Base-by-base conservation (phyloP, 1,284 basidiomycete genomes). In the Melanopsichium pennsylvanicum region DNA sequence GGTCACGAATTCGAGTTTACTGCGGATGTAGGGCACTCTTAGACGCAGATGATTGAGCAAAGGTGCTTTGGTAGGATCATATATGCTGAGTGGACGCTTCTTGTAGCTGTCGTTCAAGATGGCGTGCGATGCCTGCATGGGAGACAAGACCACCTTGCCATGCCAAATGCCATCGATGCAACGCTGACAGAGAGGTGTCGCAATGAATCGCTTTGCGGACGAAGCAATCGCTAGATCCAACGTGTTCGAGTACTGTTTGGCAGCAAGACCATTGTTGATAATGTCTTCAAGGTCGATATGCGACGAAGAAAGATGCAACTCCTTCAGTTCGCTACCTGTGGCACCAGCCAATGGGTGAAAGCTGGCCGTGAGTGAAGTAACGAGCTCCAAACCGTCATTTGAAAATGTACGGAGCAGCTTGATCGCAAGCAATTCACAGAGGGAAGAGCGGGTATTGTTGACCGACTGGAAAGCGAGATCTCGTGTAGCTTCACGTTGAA, bases 1-100 rank as follows among this genome's bases (percentile, higher is more conserved):
- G 88, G 92, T 92, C 54, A 85, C 74, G 69, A 93, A 95, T 82
- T 96, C 93, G 68, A 97, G 84, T 34, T 93, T 89, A 2, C 91
- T 88, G 33, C 93, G 90, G 49, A 95, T 88, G 26, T 89, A 89
- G 1, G 93, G 93, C 2, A 97, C 93, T 84, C 95, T 95, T 35
- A 97, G 86, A 9, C 92, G 92, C 75, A 95, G 93, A 81, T 97
- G 93, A 78, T 97, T 93, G 5, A 97, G 86, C 22, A 96, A 81
- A 11, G 93, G 92, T 0, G 93, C 93, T 77, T 88, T 92, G 78
- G 92, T 88, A 1, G 93, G 93, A 78, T 97, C 92, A 81, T 96
- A 96, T 74, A 95, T 90, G 81, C 93, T 91, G 31, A 96, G 87
- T 2, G 93, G 92, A 27, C 87, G 91, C 45, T 89, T 87, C 84